Evolutionary conservation across 768 basidiomycete genomes (phyloP).

Genomic region (Rhizopogon sp.): DNA sequence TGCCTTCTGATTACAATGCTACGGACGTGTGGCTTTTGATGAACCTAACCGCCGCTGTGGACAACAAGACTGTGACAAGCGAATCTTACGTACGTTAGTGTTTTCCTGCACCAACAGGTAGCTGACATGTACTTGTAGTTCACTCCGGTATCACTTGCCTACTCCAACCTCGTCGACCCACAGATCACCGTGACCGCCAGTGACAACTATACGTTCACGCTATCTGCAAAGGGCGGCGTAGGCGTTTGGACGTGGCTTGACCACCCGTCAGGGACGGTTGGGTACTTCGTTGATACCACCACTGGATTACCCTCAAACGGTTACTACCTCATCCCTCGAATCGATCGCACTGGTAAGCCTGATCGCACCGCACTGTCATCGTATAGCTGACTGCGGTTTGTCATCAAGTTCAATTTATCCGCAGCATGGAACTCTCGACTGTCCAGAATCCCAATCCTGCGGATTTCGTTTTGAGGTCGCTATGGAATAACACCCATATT

Average conservation of each 20-base stretch:
- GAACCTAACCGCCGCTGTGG: slow-evolving; percentile 42
- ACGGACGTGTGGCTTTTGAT: slow-evolving; percentile 48
- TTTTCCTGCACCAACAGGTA: neutral
- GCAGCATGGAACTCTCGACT: slow-evolving; percentile 35
- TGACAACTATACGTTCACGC: slow-evolving; percentile 38
- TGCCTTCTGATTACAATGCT: slow-evolving; percentile 37
- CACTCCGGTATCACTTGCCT: slow-evolving; percentile 44
- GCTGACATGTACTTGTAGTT: slow-evolving; percentile 31
- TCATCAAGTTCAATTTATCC: slow-evolving; percentile 35
- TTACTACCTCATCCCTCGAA: slow-evolving; percentile 51
- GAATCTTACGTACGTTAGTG: slow-evolving; percentile 44
- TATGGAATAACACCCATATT: slow-evolving; percentile 49
- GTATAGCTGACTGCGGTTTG: neutral
- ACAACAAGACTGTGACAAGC: slow-evolving; percentile 36
- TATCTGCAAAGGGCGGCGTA: slow-evolving; percentile 50
- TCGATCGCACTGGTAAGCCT: slow-evolving; percentile 44
- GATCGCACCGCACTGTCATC: neutral
- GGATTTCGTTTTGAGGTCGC: slow-evolving; percentile 45
- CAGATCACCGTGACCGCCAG: slow-evolving; percentile 31
- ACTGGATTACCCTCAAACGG: slow-evolving; percentile 43
- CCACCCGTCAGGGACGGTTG: slow-evolving; percentile 50
- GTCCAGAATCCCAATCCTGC: slow-evolving; percentile 31
- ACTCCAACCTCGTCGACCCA: slow-evolving; percentile 45
- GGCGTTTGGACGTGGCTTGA: slow-evolving; percentile 58
- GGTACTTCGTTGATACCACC: slow-evolving; percentile 41